Percentiles rank a stretch among this genome's conserved stretches.
Evolutionary conservation across 2,329 filamentous ascomycete species (phyloP).

Genomic region (Penicillium sumatraense): DNA sequence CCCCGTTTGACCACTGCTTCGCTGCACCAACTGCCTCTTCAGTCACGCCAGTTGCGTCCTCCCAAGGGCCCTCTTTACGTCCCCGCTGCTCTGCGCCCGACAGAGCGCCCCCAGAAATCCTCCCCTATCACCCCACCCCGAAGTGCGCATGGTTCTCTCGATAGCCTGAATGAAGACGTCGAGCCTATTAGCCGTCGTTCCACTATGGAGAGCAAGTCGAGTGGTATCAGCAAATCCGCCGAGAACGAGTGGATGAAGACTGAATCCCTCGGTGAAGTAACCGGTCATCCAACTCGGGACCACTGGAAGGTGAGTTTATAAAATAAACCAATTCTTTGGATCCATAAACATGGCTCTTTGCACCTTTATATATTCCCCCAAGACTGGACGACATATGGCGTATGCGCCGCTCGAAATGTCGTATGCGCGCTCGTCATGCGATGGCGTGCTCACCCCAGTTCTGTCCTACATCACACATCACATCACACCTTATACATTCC

Average conservation of each 20-base stretch:
- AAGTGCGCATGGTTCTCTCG: conserved; percentile 61
- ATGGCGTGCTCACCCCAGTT: conserved; percentile 33
- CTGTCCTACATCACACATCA: neutral
- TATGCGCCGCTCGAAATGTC: conserved; percentile 23
- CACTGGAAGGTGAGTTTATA: conserved; percentile 67
- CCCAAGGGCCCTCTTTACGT: conserved; percentile 66
- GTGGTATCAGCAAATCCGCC: conserved; percentile 51
- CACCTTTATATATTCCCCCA: conserved; percentile 11
- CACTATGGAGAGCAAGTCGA: conserved; percentile 47
- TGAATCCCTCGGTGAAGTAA: conserved; percentile 59
- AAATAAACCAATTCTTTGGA: too few relatives aligned
- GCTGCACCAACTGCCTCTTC: conserved; percentile 44
- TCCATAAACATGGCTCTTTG: neutral
- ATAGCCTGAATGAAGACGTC: conserved; percentile 47
- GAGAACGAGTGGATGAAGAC: conserved; percentile 59
- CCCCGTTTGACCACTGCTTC: conserved; percentile 49
- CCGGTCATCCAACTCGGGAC: conserved; percentile 63
- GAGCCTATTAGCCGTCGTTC: conserved; percentile 43
- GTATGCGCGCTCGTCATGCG: conserved; percentile 26
- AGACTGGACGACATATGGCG: conserved; percentile 21
- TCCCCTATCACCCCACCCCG: conserved; percentile 55
- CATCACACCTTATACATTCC: neutral
- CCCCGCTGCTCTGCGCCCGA: conserved; percentile 65
- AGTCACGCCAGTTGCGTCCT: conserved; percentile 62
- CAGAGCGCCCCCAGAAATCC: conserved; percentile 55